A percentile compares a stretch with the other conserved stretches of the same genome.
Evolutionary conservation across 352 stramenopile species (phyloP).

Genomic region (Globisporangium acanthophoron): DNA sequence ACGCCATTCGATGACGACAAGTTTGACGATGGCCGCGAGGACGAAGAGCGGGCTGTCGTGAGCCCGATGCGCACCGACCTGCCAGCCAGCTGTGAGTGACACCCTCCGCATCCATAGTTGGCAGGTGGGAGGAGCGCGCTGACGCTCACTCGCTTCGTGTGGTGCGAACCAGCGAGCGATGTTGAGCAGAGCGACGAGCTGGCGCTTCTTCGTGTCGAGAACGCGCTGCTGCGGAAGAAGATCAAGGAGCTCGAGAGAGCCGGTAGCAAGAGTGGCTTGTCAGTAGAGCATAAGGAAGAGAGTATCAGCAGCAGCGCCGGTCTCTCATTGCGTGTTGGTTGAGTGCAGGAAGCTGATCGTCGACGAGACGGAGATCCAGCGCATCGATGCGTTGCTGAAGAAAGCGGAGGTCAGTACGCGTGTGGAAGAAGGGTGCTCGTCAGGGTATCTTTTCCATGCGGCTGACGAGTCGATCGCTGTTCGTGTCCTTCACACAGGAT

Average conservation of each 20-base stretch:
- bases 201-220: conserved; percentile 49
- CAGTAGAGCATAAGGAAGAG: neutral
- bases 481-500: conserved; percentile 19
- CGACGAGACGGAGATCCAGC: conserved; percentile 53
- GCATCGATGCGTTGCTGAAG: conserved; percentile 71
- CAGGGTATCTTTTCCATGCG: neutral
- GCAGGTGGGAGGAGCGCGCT: neutral
- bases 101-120: too few species aligned
- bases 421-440: neutral
- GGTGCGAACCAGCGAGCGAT: conserved; percentile 10
- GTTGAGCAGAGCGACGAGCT: conserved; percentile 36
- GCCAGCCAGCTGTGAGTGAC: conserved; percentile 18
- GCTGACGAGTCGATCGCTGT: neutral
- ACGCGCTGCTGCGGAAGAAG: conserved; percentile 63
- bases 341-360: conserved; percentile 35
- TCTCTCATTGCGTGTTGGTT: neutral
- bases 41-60: conserved; percentile 16
- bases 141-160: too few species aligned
- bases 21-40: conserved; percentile 5
- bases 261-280: conserved; percentile 33
- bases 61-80: conserved; percentile 27
- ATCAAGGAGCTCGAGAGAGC: conserved; percentile 56
- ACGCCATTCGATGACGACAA: conserved; percentile 2
- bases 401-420: conserved; percentile 44
- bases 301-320: neutral